Evolutionary conservation across 2,329 filamentous ascomycete species (phyloP).

Genomic region (Coniochaeta prunicola): DNA sequence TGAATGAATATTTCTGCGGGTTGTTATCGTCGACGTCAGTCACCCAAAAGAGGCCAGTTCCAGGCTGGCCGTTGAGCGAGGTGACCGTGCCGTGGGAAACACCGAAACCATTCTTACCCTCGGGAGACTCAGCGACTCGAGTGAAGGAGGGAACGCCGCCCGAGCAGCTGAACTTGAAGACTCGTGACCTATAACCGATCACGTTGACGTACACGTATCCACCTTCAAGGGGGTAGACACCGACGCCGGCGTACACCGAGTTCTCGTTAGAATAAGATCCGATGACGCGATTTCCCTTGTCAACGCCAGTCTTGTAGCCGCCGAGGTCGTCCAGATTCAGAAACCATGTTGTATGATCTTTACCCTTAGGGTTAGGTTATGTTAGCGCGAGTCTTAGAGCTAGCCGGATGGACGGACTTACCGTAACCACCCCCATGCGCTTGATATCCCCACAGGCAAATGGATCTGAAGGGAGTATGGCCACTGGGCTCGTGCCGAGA

Average conservation of each 20-base stretch:
- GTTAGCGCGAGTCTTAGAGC: no score
- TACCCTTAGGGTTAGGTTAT: conserved; percentile 15
- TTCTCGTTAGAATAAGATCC: conserved; percentile 37
- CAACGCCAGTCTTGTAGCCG: conserved; percentile 37
- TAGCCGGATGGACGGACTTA: no score
- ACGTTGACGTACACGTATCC: conserved; percentile 45
- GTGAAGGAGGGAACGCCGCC: conserved; percentile 44
- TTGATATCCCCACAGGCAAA: conserved; percentile 34
- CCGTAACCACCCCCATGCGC: conserved; percentile 39
- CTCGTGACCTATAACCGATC: conserved; percentile 45
- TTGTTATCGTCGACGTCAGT: conserved; percentile 29
- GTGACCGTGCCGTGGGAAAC: conserved; percentile 51
- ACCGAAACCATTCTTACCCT: conserved; percentile 46
- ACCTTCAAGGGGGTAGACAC: conserved; percentile 37
- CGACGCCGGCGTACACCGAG: conserved; percentile 39
- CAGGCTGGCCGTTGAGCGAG: conserved; percentile 42
- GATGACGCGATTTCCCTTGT: conserved; percentile 32
- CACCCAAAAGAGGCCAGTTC: conserved; percentile 50
- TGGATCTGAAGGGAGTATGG: conserved; percentile 30
- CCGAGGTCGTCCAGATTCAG: conserved; percentile 40
- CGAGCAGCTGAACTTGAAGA: conserved; percentile 50
- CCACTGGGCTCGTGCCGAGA: conserved; percentile 36
- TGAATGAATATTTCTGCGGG: conserved; percentile 41
- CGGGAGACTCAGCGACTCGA: conserved; percentile 41
- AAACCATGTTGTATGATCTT: conserved; percentile 40